Conservation (phyloP, 1,284 basidiomycete genomes). For the Ceratobasidium sp. region DNA sequence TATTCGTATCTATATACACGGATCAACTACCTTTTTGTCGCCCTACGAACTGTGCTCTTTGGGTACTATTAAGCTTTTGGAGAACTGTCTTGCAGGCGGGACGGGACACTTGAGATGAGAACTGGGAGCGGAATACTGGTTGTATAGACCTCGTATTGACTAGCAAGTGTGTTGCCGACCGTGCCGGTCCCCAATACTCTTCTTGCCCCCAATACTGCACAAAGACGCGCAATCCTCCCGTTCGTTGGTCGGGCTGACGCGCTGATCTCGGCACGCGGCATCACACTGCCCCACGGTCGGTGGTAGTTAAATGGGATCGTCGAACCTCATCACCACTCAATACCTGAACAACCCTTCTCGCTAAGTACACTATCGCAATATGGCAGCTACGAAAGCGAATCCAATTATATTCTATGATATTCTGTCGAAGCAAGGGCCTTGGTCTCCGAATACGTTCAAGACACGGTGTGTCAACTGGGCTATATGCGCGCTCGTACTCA, state of each 20-base stretch:
- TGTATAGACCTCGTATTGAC: too few relatives aligned
- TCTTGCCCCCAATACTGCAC: too few relatives aligned
- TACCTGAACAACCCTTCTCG: too few relatives aligned
- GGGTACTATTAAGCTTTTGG: too few relatives aligned
- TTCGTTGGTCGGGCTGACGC: conserved; percentile 1
- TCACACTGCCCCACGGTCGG: background rate
- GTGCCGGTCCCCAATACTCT: too few relatives aligned
- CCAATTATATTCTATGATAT: conserved; percentile 35
- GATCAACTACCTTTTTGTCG: too few relatives aligned
- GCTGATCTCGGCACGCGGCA: background rate
- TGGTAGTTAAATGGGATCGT: background rate
- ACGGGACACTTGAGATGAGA: too few relatives aligned
- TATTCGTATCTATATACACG: too few relatives aligned
- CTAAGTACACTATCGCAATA: background rate
- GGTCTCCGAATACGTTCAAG: conserved; percentile 37
- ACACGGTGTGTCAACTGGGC: background rate
- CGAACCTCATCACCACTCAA: background rate
- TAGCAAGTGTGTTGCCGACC: too few relatives aligned
- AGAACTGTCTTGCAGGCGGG: too few relatives aligned
- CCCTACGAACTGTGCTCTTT: too few relatives aligned
- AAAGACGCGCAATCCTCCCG: background rate
- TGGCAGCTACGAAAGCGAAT: conserved; percentile 29
- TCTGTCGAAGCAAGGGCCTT: conserved; percentile 17
- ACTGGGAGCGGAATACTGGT: too few relatives aligned
- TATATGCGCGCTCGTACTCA: background rate